A percentile compares a stretch with the other conserved stretches of the same genome.
These are phyloP conservation scores for Tylopilus sp. DNA, from an alignment of 768 basidiomycete genomes.

Conservation along the genomic window DNA sequence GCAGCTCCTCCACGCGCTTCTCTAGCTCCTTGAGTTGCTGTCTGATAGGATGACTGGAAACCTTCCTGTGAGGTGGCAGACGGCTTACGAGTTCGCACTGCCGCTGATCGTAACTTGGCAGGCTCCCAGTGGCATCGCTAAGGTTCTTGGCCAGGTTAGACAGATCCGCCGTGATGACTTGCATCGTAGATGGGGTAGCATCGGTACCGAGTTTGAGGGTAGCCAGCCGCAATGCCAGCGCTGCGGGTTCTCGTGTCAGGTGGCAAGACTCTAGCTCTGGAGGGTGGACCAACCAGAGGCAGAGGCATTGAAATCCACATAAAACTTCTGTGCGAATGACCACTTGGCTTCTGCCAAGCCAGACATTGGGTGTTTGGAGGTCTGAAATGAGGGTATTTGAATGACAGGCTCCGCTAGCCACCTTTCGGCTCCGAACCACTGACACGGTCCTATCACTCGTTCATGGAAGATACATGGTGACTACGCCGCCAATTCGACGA, in stretches of 20 bases:
- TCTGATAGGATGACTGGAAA: conserved; percentile 11
- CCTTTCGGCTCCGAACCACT: too few relatives aligned
- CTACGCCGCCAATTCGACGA: too few relatives aligned
- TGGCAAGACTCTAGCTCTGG: background rate
- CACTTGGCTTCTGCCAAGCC: conserved; percentile 22
- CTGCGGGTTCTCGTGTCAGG: conserved; percentile 33
- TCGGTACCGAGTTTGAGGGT: conserved; percentile 31
- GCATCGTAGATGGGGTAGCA: conserved; percentile 35
- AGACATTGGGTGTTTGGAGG: conserved; percentile 11
- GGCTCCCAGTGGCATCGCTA: conserved; percentile 56
- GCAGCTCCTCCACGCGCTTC: conserved; percentile 47
- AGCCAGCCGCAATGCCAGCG: conserved; percentile 46
- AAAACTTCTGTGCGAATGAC: conserved; percentile 31
- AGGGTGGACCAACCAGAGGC: conserved; percentile 22
- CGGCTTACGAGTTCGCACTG: conserved; percentile 61
- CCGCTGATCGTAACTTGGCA: conserved; percentile 73
- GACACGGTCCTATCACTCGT: too few relatives aligned
- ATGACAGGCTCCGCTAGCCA: too few relatives aligned
- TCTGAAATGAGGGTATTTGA: background rate
- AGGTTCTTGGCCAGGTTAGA: conserved; percentile 61
- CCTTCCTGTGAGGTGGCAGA: background rate
- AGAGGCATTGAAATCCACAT: conserved; percentile 19
- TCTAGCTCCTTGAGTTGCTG: conserved; percentile 71
- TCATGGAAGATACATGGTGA: too few relatives aligned
- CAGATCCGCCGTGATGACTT: conserved; percentile 46